These are phyloP conservation scores for Scedosporium boydii DNA, from an alignment of 2,329 filamentous ascomycete species.

Conservation along the genomic window DNA sequence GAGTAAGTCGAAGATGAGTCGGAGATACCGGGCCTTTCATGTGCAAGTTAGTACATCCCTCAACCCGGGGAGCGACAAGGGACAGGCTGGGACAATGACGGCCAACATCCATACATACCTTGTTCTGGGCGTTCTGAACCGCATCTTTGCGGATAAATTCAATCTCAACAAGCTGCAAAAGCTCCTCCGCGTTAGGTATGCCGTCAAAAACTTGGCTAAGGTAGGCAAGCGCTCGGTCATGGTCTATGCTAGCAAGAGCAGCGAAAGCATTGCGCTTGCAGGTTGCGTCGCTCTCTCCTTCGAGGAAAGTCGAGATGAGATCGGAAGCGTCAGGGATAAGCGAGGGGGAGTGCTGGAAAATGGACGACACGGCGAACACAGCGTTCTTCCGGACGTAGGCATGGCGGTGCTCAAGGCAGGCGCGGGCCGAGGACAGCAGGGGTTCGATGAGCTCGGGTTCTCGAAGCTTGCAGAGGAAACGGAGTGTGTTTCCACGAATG, in stretches of 20 bases:
- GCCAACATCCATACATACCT: conserved; percentile 51
- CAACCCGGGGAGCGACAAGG: too few relatives aligned
- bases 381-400: conserved; percentile 98
- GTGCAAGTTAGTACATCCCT: conserved; percentile 16
- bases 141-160: conserved; percentile 98
- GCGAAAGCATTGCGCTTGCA: conserved; percentile 98
- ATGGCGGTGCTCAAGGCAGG: conserved; percentile 90
- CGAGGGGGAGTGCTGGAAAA: conserved; percentile 80
- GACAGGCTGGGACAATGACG: neutral
- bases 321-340: conserved; percentile 94
- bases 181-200: conserved; percentile 87
- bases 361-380: conserved; percentile 87
- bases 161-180: conserved; percentile 85
- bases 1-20: conserved; percentile 91
- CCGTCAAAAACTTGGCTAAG: conserved; percentile 84
- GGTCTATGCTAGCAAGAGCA: conserved; percentile 80
- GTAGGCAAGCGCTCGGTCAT: conserved; percentile 84
- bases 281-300: conserved; percentile 82
- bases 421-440: conserved; percentile 81
- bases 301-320: conserved; percentile 80
- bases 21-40: conserved; percentile 69
- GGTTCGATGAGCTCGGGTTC: conserved; percentile 96
- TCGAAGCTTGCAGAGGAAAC: conserved; percentile 92
- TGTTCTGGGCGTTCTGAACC: conserved; percentile 88
- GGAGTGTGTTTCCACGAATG: conserved; percentile 93